These are phyloP conservation scores for Closterium sp. DNA, from an alignment of 139 green algal genomes.

Conservation along the genomic window DNA sequence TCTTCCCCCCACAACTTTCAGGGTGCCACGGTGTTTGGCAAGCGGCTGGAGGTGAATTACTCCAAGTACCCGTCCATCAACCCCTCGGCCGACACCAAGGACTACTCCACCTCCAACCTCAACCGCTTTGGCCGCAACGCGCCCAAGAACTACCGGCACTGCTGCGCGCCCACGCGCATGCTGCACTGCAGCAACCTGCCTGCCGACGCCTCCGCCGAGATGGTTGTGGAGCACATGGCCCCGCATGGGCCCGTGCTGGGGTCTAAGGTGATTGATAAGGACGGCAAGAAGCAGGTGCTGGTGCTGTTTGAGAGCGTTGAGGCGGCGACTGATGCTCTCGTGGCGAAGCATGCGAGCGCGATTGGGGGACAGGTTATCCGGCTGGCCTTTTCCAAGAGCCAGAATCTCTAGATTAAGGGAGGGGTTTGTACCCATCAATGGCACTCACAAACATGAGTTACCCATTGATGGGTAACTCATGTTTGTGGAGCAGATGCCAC, in stretches of 20 bases:
- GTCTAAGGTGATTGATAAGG: conserved; percentile 47
- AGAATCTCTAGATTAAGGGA: background rate
- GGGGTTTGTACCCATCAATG: too few relatives aligned
- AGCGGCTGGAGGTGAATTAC: conserved; percentile 50
- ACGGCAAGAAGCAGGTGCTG: conserved; percentile 54
- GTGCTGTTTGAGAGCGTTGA: conserved; percentile 31
- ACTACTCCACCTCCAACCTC: conserved; percentile 42
- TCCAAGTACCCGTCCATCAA: conserved; percentile 54
- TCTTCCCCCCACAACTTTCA: background rate
- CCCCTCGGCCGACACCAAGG: conserved; percentile 31
- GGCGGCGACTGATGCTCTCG: conserved; percentile 32
- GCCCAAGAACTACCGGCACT: conserved; percentile 39
- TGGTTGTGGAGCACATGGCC: conserved; percentile 24
- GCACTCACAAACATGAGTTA: too few relatives aligned
- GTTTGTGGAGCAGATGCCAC: conserved; percentile 16
- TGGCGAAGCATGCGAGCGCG: conserved; percentile 16
- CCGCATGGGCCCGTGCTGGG: conserved; percentile 36
- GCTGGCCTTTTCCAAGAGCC: conserved; percentile 50
- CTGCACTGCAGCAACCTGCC: conserved; percentile 46
- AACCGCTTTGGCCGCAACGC: conserved; percentile 46
- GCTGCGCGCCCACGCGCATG: conserved; percentile 44
- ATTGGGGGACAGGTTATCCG: conserved; percentile 35
- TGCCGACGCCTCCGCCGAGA: conserved; percentile 30
- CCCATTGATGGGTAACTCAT: background rate
- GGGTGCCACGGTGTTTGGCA: conserved; percentile 41